Percentiles rank a stretch among this genome's conserved stretches.
phyloP scores from a whole-genome alignment of 768 basidiomycete species.

The Auricularia cornea region DNA sequence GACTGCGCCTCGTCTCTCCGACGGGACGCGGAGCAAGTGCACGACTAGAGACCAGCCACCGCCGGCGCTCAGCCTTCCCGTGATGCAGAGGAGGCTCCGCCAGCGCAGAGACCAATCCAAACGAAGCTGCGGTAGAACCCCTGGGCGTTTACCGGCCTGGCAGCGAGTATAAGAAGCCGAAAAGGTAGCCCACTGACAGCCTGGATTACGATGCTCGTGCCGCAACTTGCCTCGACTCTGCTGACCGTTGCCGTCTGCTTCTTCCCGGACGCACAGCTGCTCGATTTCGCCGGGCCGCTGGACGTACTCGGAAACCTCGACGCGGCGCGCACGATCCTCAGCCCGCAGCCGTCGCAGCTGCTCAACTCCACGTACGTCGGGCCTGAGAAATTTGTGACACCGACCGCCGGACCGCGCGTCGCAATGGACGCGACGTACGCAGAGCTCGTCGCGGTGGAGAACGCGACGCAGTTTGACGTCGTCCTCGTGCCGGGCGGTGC shows the following conservation, averaged over 20 bases:
- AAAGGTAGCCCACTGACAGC: too few relatives aligned
- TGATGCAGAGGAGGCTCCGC: too few relatives aligned
- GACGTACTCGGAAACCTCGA: conserved; percentile 17
- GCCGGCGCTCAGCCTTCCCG: too few relatives aligned
- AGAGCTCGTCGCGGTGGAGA: conserved; percentile 1
- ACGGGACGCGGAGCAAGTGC: too few relatives aligned
- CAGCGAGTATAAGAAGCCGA: too few relatives aligned
- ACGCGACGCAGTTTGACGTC: conserved; percentile 11
- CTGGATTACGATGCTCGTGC: too few relatives aligned
- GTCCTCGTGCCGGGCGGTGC: conserved; percentile 7
- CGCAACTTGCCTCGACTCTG: too few relatives aligned
- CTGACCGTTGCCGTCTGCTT: background rate
- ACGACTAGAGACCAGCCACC: too few relatives aligned
- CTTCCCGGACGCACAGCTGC: conserved; percentile 1
- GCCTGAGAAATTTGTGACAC: background rate
- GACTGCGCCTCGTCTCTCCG: too few relatives aligned
- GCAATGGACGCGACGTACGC: conserved; percentile 1
- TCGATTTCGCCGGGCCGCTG: conserved; percentile 27
- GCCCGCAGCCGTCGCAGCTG: background rate
- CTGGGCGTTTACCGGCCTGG: too few relatives aligned
- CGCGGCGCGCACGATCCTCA: background rate
- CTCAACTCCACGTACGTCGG: background rate
- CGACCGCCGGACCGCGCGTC: background rate
- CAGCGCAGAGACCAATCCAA: too few relatives aligned
- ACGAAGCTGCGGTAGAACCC: too few relatives aligned